These are phyloP conservation scores for Furcasterigmium sp. DNA, from an alignment of 2,329 filamentous ascomycete genomes.

Conservation along the genomic window DNA sequence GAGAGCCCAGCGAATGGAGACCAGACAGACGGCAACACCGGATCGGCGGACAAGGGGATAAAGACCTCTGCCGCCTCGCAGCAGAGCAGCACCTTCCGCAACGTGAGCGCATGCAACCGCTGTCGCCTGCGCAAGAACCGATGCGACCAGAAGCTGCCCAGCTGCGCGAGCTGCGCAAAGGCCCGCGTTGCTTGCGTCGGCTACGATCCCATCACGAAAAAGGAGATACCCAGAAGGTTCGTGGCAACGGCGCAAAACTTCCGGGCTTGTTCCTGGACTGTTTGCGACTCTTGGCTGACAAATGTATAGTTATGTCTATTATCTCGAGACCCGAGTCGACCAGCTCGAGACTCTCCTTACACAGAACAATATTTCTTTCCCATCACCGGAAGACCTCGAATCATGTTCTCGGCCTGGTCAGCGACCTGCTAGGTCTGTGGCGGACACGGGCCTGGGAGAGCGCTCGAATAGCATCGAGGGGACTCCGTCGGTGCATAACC, in stretches of 20 bases:
- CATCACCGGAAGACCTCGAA: conserved; percentile 66
- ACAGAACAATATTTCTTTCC: conserved; percentile 65
- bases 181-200: conserved; percentile 88
- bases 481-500: conserved; percentile 32
- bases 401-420: conserved; percentile 45
- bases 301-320: conserved; percentile 93
- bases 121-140: conserved; percentile 90
- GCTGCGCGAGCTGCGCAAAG: conserved; percentile 89
- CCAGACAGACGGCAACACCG: conserved; percentile 20
- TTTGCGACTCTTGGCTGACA: too few relatives aligned
- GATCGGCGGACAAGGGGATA: conserved; percentile 20
- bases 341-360: conserved; percentile 75
- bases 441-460: conserved; percentile 26
- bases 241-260: too few relatives aligned
- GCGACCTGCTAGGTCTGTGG: conserved; percentile 25
- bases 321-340: conserved; percentile 79
- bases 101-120: conserved; percentile 91
- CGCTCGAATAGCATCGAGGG: conserved; percentile 24
- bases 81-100: conserved; percentile 67
- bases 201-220: conserved; percentile 94
- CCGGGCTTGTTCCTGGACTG: too few relatives aligned
- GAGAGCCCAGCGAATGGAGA: conserved; percentile 25
- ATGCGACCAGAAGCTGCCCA: conserved; percentile 88
- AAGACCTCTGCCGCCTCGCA: conserved; percentile 33
- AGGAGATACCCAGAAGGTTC: conserved; percentile 87